Evolutionary conservation across 176 grass and related monocot genomes (phyloP), one percentile per base, ranked within the genome.

Genomic region (Bromus sterilis): DNA sequence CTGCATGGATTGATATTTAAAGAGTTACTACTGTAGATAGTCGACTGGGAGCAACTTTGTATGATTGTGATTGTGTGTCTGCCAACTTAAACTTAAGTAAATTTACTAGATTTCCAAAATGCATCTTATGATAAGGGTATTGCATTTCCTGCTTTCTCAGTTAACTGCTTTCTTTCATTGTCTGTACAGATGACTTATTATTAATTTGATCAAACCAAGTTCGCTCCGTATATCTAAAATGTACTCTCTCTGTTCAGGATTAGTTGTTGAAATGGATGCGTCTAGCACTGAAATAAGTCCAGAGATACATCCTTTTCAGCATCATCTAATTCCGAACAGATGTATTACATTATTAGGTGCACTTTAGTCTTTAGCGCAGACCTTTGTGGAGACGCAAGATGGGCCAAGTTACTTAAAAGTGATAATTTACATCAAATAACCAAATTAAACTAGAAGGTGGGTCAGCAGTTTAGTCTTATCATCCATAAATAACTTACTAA

Each of bases 401-500:
- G 20, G 6, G 4, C 40, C 62, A 62, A 44, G 2, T 26, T 78
- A 32, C 10, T 58, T 34, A 8, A 23, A 18, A n/a, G n/a, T 33
- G 6, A n/a, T 62, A 18, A 7, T 29, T 78, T 64, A 66, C 66
- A 74, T 66, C 28, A 35, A 39, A 61, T 16, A 70, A 72, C 3
- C 28, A 86, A 78, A 74, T 82, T 74, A 21, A 80, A 51, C 41
- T 13, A 80, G n/a, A 4, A 74, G 30, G 3, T 13, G 48, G 15
- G 18, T 76, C 18, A 37, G 24, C 46, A 74, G 34, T 79, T 68
- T 11, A 82, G 48, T 66, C 21, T 11, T 28, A 40, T 28, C 59
- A 24, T 60, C 9, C 46, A 66, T 36, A 90, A 82, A 86, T 73
- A 86, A 78, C 44, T 86, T 86, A 5, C 41, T 71, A 78, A 57